Conservation (phyloP, 2,329 filamentous ascomycete genomes). For the Bimuria novae-zelandiae region DNA sequence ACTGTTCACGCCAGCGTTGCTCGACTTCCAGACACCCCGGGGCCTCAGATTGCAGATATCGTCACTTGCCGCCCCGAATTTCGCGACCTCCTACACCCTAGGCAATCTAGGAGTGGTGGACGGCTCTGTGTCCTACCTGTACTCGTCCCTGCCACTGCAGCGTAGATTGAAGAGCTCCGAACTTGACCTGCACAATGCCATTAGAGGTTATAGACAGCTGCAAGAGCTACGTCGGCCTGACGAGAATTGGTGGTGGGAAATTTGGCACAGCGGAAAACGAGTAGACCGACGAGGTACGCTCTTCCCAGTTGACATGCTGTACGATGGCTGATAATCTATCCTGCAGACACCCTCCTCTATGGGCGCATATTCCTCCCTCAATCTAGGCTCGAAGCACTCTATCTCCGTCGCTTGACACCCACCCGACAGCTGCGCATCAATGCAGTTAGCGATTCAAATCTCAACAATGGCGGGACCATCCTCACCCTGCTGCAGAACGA, state of each 20-base stretch:
- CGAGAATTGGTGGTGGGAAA: constrained; percentile 57
- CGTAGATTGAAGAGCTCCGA: constrained; percentile 71
- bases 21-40: constrained; percentile 85
- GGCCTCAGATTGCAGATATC: constrained; percentile 86
- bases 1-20: constrained; percentile 63
- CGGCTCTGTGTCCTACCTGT: constrained; percentile 95
- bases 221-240: constrained; percentile 64
- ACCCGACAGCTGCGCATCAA: constrained; percentile 80
- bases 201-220: constrained; percentile 82
- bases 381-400: constrained; percentile 83
- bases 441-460: constrained; percentile 71
- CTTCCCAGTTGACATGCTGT: constrained; percentile 6
- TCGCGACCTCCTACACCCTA: constrained; percentile 91
- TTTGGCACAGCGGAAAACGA: constrained; percentile 57
- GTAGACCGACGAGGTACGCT: constrained; percentile 54
- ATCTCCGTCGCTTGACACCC: constrained; percentile 77
- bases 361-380: constrained; percentile 81
- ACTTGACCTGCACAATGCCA: constrained; percentile 76
- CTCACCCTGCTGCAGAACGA: constrained; percentile 79
- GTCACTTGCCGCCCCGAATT: constrained; percentile 88
- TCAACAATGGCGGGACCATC: constrained; percentile 77
- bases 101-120: constrained; percentile 90
- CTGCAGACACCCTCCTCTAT: constrained; percentile 67
- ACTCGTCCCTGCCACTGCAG: constrained; percentile 80
- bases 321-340: constrained; percentile 23